Evolutionary conservation across 2,329 filamentous ascomycete species (phyloP), one percentile per base, ranked within the genome.

Genomic region (Scopulariopsis brevicaulis): DNA sequence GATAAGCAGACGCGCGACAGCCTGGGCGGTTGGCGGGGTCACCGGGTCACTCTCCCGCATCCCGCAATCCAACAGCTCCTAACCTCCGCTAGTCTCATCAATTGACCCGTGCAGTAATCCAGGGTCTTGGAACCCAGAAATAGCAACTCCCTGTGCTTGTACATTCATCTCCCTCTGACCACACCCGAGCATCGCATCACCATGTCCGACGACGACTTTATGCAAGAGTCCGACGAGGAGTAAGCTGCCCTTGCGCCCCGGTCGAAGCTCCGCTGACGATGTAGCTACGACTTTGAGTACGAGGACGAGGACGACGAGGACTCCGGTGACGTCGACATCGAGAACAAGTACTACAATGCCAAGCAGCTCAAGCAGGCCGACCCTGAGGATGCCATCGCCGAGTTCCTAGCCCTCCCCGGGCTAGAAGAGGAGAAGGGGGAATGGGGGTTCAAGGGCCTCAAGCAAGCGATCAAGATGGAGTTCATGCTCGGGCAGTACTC

Each of bases 321-420:
- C 59, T 84, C 82, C 35, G 91, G 86, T 59, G 90, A 96, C 70
- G 89, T 96, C 65, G 91, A 93, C 64, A 95, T 97, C 70, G 94
- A 99, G 71, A 99, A 99, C 78, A 96, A 96, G 75, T 99, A 99
- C 78, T 99, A 97, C 80, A 97, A 96, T 73, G 94, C 94, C 51
- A 99, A 99, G 74, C 93, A 97, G 75, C 85, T 96, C 69, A 99
- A 97, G 77, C 78, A 79, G 51, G 86, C 86, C 62, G 90, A 92
- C 59, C 91, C 93, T 0, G 84, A 94, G 66, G 90, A 90, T 64
- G 94, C 94, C 1, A 88, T 99, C 58, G 84, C 86, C 40, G 93
- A 97, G 70, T 99, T 99, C 66, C 76, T 97, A n/a, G 88, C 84
- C 35, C 87, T 99, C 62, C 91, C 90, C 5, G 78, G 82, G 15